Base-by-base conservation (phyloP, 192 early-diverging fungal species). In the Podila verticillata region DNA sequence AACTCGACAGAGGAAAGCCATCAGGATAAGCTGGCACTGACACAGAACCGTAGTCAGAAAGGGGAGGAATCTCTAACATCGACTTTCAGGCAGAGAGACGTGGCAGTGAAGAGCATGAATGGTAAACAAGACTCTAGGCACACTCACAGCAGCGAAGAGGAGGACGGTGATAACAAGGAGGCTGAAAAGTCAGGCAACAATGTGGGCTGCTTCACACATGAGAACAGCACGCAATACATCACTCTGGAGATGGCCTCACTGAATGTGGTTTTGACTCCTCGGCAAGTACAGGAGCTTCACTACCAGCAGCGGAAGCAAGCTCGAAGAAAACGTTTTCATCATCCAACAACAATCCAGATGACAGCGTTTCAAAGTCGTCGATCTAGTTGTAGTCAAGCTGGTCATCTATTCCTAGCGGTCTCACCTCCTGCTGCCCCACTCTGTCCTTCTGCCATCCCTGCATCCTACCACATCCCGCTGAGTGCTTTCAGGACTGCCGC, bases 401-500 rank as follows among this genome's bases (percentile, higher is more conserved):
- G 51, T n/a, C 51, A 22, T 26, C 51, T 17, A 15, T 15, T 24
- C n/a, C 51, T n/a, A 24, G 6, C 22, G 7, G 20, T 54, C 5
- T 7, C 22, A 54, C 2, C 9, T 6, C 24, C 22, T 24, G 6
- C 51, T 24, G 51, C 51, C 17, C 24, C 51, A 54, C 51, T 54
- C 22, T 6, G 24, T 2, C 26, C 58, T 48, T 20, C 34, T 7
- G 29, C 39, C 1, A 28, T 75, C 29, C 74, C 74, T 19, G 47
- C 66, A 35, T 65, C 34, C 1, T 74, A 74, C 59, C 66, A 74
- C 28, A 58, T 75, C 19, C 74, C 74, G 6, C 74, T 68, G 36
- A 70, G 74, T 19, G 74, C 74, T 8, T 78, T 78, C 63, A 47
- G 74, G 19, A 78, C 63, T 1, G 48, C 26, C 0, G 68, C 61